Evolutionary conservation across 1,284 basidiomycete genomes (phyloP), one percentile per base, ranked within the genome.

Genomic region (Sanghuangporus sanghuang): DNA sequence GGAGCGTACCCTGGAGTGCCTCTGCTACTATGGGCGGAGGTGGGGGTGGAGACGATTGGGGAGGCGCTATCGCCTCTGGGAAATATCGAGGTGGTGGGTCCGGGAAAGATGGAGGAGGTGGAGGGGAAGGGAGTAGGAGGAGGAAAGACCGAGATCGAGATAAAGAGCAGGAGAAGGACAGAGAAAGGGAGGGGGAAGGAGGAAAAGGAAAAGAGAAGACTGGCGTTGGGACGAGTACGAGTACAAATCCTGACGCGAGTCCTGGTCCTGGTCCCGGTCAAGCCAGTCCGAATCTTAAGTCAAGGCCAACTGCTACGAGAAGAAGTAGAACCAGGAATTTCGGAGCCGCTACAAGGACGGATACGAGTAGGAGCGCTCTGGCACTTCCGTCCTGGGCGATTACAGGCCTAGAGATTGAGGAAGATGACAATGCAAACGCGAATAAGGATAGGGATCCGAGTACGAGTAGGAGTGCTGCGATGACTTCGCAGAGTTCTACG

Each of bases 81-180:
- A 83, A 69, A 73, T 65, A 82, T 83, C 3, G 79, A 81, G 68
- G 71, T 84, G 38, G 84, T 82, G 18, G 81, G 81, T 71, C 81
- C 73, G 21, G 82, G 81, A 57, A 48, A 38, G 27, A 32, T 3
- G 27, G 27, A 32, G 27, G 27, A 4, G 27, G 54, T 74, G 78
- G 23, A 73, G 68, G 80, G 76, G 75, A 79, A 75, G 54, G 79
- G 78, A 23, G 79, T 70, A 71, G 35, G 12, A 76, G 54, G 75
- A 78, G 27, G 74, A 69, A 80, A 76, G 75, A 79, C 75, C 52
- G 21, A 78, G 71, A 70, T 71, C 75, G 62, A 78, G 72, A 68
- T 80, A 76, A 74, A 79, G 76, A 52, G 78, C 78, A 18, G 78
- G 71, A 70, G 70, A 75, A 62, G 23, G 56, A 50, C 21, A 21